Base-by-base conservation (phyloP, 1,284 basidiomycete species). In the Vanrija pseudolonga region DNA sequence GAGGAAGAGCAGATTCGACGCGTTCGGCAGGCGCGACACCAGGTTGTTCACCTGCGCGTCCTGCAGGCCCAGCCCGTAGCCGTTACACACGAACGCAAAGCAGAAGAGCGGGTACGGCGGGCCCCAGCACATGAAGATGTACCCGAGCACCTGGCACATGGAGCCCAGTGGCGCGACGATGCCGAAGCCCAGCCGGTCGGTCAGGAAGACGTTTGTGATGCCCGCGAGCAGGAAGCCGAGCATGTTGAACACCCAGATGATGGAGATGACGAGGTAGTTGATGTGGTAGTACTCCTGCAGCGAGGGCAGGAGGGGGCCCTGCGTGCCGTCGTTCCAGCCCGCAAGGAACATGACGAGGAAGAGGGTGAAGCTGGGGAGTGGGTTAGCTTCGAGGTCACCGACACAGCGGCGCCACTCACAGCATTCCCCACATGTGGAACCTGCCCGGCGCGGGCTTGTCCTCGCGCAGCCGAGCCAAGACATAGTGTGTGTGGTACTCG, bases 71-170 rank as follows among this genome's bases (percentile, higher is more conserved):
- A 84, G 71, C 0, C 84, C 85, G 47, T 84, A 80, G 1, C 87
- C 87, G 51, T 82, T 83, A 53, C 87, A 76, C 4, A 77, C 65
- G 63, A 81, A 88, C 0, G 82, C 80, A 42, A 84, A 64, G 43
- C 84, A 81, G 64, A 87, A 84, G 4, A 84, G 76, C 0, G 85
- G 84, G 68, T 85, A 89, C 0, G 87, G 87, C 3, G 82, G 80
- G 2, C 81, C 84, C 20, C 84, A 79, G 14, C 80, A 79, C 60
- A 84, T 79, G 36, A 87, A 72, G 4, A 72, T 57, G 64, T 85
- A 86, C 1, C 78, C 83, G 11, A 82, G 56, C 2, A 74, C 64
- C 62, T 80, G 78, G 18, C 64, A 57, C 6, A 49, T 14, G 2
- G 68, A 62, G 4, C 70, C 74, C 14, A 69, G 45, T 1, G 71